Percentiles rank a stretch among this genome's conserved stretches.
phyloP scores from a whole-genome alignment of 2,329 filamentous ascomycete genomes.

The Helotiales sp. region DNA sequence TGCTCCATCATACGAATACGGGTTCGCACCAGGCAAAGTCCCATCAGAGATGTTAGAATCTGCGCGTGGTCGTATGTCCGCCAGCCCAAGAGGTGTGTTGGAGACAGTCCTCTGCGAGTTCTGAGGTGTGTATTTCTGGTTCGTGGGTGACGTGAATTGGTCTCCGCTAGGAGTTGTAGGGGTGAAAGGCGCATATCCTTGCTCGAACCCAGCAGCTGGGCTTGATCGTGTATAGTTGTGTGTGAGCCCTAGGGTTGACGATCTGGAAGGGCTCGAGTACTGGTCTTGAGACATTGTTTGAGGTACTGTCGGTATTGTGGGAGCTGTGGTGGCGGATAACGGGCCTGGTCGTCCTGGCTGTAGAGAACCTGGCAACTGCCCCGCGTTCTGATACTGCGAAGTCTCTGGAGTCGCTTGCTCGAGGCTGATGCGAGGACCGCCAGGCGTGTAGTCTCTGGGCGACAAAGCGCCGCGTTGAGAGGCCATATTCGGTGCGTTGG shows the following conservation, averaged over 20 bases:
- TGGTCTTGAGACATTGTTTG: conserved; percentile 53
- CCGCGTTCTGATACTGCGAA: conserved; percentile 45
- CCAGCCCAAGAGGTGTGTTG: conserved; percentile 86
- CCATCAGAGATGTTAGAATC: conserved; percentile 76
- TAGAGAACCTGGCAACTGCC: conserved; percentile 57
- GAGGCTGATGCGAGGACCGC: conserved; percentile 55
- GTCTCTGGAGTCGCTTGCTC: conserved; percentile 55
- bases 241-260: conserved; percentile 62
- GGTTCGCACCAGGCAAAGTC: conserved; percentile 59
- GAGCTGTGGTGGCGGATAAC: conserved; percentile 55
- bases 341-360: conserved; percentile 58
- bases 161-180: conserved; percentile 62
- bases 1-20: conserved; percentile 64
- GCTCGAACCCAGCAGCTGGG: conserved; percentile 63
- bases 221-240: conserved; percentile 85
- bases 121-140: conserved; percentile 54
- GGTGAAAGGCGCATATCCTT: conserved; percentile 56
- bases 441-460: conserved; percentile 47
- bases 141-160: conserved; percentile 59
- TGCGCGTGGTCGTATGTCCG: conserved; percentile 85
- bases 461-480: conserved; percentile 32
- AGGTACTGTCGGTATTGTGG: conserved; percentile 57
- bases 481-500: conserved; percentile 37
- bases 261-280: conserved; percentile 65
- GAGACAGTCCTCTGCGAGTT: conserved; percentile 64